phyloP scores from a whole-genome alignment of 768 basidiomycete genomes.

The Serendipita sp. region DNA sequence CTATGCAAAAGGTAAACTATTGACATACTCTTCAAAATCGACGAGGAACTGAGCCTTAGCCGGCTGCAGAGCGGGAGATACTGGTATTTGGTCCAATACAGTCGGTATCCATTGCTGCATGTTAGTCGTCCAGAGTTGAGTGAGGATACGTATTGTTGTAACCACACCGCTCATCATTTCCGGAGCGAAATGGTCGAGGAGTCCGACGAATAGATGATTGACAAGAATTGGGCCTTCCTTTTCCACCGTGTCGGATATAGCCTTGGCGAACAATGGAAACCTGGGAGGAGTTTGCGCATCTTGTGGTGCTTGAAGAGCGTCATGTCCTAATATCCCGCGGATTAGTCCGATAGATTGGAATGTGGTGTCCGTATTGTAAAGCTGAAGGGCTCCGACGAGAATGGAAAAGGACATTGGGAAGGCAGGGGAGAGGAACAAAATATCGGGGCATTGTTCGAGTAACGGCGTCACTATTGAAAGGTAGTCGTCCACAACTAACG shows the following conservation, averaged over 20 bases:
- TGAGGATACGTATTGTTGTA: slow-evolving; percentile 56
- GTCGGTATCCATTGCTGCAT: slow-evolving; percentile 56
- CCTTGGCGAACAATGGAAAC: slow-evolving; percentile 40
- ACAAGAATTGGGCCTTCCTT: slow-evolving; percentile 61
- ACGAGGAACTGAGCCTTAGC: slow-evolving; percentile 56
- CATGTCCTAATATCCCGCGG: slow-evolving; percentile 57
- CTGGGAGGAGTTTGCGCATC: slow-evolving; percentile 35
- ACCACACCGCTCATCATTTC: slow-evolving; percentile 60
- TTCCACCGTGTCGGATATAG: slow-evolving; percentile 43
- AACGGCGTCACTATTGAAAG: slow-evolving; percentile 61
- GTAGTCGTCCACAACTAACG: slow-evolving; percentile 87
- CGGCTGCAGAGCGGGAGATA: slow-evolving; percentile 37
- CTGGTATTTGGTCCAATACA: slow-evolving; percentile 54
- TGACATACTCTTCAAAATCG: slow-evolving; percentile 59
- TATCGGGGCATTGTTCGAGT: slow-evolving; percentile 47
- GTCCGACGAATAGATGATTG: slow-evolving; percentile 51
- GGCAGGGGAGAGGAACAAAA: slow-evolving; percentile 60
- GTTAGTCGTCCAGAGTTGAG: slow-evolving; percentile 48
- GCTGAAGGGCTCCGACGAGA: slow-evolving; percentile 58
- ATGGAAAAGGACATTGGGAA: slow-evolving; percentile 67
- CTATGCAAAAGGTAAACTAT: background rate
- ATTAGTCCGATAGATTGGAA: slow-evolving; percentile 65
- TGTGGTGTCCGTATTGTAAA: slow-evolving; percentile 68
- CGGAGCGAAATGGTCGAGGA: slow-evolving; percentile 78
- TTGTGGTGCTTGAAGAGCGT: slow-evolving; percentile 35